A percentile compares a stretch with the other conserved stretches of the same genome.
Conservation (phyloP, 495 filamentous ascomycete species). For the Xylaria longipes region DNA sequence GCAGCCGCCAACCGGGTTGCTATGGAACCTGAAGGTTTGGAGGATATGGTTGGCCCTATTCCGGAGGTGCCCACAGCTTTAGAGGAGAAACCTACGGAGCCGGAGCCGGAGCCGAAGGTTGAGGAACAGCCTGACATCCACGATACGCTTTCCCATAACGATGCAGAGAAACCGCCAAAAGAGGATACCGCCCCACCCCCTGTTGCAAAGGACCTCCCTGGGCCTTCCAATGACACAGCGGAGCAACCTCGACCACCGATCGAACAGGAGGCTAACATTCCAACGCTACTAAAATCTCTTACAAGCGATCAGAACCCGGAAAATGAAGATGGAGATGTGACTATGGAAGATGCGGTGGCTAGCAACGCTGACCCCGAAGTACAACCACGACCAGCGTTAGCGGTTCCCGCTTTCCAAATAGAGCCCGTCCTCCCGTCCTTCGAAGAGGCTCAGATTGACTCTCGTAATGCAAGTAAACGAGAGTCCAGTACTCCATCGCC, state of each 20-base stretch:
- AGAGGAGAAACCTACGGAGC: conserved; percentile 42
- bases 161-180: conserved; percentile 31
- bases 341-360: conserved; percentile 50
- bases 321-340: conserved; percentile 36
- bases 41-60: conserved; percentile 44
- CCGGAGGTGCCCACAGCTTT: conserved; percentile 39
- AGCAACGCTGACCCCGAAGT: conserved; percentile 47
- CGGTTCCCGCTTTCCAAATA: conserved; percentile 22
- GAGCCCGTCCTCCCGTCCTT: conserved; percentile 30
- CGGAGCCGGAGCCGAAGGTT: conserved; percentile 45
- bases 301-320: conserved; percentile 29
- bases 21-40: conserved; percentile 40
- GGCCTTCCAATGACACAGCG: conserved; percentile 26
- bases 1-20: conserved; percentile 44
- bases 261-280: conserved; percentile 37
- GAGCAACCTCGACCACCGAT: conserved; percentile 37
- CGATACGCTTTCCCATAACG: conserved; percentile 37
- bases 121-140: conserved; percentile 45
- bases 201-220: conserved; percentile 29
- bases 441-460: conserved; percentile 34
- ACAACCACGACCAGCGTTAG: conserved; percentile 21
- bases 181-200: conserved; percentile 35
- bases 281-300: conserved; percentile 23
- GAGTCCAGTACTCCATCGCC: conserved; percentile 39
- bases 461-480: conserved; percentile 36